Base-by-base conservation (phyloP, 345 rosid genomes). In the Triadica sebifera region DNA sequence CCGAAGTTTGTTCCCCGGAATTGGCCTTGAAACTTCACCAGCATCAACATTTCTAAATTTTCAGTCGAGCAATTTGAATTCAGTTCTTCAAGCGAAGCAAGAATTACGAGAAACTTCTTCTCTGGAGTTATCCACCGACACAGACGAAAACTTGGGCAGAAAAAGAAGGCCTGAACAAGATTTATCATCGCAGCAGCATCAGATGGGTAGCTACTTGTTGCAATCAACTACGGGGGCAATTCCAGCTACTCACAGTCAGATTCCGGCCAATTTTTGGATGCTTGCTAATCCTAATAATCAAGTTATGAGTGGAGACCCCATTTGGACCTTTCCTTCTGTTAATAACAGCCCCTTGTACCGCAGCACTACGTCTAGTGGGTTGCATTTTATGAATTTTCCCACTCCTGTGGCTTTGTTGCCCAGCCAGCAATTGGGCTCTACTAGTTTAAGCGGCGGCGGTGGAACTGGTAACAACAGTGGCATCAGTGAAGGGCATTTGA, bases 181-280 rank as follows among this genome's bases (percentile, higher is more conserved):
- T 59, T 76, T 84, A 67, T 85, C 84, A 12, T 78, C 69, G 64
- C 84, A 55, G 46, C 96, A 89, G 60, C 90, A 89, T 61, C 96
- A 89, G 77, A 78, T 89, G 74, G 95, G 93, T 2, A 82, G 79
- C 52, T 87, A 90, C 72, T 77, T 90, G 77, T 61, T 89, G 81
- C 96, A 91, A 72, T 87, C 97, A 0, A 89, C 84, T 59, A 65
- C 89, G 0, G 93, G 93, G 4, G 76, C 88, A 15, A 81, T 89
- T 24, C 87, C 92, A 22, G 87, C 90, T 0, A 84, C 81, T 38
- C 93, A 87, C 52, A 80, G 84, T 0, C 95, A 91, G 71, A 84
- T 89, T 57, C 97, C 98, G 7, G 94, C 89, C 0, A 94, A 94
- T 75, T 88, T 94, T 78, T 94, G 97, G 99, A 94, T 94, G 97